A percentile compares a stretch with the other conserved stretches of the same genome.
These are phyloP conservation scores for Hygrophorus pudorinus DNA, from an alignment of 768 basidiomycete genomes.

Conservation along the genomic window DNA sequence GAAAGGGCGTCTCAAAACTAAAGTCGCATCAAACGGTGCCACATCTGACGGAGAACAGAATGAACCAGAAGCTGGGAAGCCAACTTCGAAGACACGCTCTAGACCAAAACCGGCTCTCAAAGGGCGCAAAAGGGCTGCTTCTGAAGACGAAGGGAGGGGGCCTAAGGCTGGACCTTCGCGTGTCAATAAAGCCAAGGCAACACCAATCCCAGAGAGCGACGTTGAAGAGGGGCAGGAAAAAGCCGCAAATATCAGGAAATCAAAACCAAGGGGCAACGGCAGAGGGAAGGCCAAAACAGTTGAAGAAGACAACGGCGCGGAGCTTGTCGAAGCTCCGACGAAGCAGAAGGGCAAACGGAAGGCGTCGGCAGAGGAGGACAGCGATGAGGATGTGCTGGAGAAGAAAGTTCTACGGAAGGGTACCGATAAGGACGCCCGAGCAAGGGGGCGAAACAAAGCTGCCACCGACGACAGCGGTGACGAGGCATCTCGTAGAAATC, in stretches of 20 bases:
- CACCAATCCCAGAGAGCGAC: too few relatives aligned
- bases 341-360: constrained; percentile 21
- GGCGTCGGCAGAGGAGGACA: constrained; percentile 16
- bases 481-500: too few relatives aligned
- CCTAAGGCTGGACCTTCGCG: too few relatives aligned
- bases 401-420: constrained; percentile 8
- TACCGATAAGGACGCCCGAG: constrained; percentile 9
- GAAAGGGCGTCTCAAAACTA: background rate
- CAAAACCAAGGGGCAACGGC: constrained; percentile 12
- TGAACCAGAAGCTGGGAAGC: too few relatives aligned
- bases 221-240: too few relatives aligned
- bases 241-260: background rate
- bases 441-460: background rate
- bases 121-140: constrained; percentile 17
- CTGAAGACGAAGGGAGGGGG: too few relatives aligned
- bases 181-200: too few relatives aligned
- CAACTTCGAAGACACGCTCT: too few relatives aligned
- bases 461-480: too few relatives aligned
- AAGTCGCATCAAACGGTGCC: too few relatives aligned
- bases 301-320: constrained; percentile 16
- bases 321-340: constrained; percentile 8
- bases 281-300: constrained; percentile 32
- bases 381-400: constrained; percentile 13
- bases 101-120: constrained; percentile 15
- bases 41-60: too few relatives aligned